A percentile compares a stretch with the other conserved stretches of the same genome.
Conservation (phyloP, 169 alveolate genomes). For the Plasmodium fragile region DNA sequence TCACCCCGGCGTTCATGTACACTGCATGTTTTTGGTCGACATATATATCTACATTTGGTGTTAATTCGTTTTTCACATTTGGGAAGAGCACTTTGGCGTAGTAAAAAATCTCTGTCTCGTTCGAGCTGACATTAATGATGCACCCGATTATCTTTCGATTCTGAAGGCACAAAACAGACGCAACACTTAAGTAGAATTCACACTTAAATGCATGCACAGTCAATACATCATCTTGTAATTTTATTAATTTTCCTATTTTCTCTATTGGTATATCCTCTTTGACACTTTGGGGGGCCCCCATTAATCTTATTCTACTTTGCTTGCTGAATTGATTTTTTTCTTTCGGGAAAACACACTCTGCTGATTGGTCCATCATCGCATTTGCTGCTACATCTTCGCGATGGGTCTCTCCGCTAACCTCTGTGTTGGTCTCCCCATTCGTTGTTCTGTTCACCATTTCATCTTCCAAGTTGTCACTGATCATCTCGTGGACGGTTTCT, state of each 20-base stretch:
- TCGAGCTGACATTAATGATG: conserved; percentile 36
- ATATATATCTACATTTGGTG: conserved; percentile 40
- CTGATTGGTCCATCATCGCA: background rate
- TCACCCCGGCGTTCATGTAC: conserved; percentile 50
- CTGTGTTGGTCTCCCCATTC: background rate
- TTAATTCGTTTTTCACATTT: conserved; percentile 22
- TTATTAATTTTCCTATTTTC: conserved; percentile 59
- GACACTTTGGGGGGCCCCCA: conserved; percentile 60
- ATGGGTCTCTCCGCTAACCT: background rate
- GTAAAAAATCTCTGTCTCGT: conserved; percentile 46
- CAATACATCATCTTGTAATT: conserved; percentile 44
- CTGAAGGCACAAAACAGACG: conserved; percentile 55
- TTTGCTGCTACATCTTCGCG: background rate
- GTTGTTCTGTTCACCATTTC: background rate
- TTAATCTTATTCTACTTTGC: conserved; percentile 63
- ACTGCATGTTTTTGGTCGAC: conserved; percentile 66
- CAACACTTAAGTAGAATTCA: conserved; percentile 55
- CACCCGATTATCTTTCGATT: conserved; percentile 61
- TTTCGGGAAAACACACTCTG: background rate
- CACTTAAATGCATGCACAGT: conserved; percentile 21
- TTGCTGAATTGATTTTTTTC: background rate
- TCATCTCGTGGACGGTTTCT: background rate
- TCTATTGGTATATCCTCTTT: conserved; percentile 31
- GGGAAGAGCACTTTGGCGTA: conserved; percentile 28
- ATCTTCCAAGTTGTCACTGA: background rate